Base-by-base conservation (phyloP, 352 stramenopile genomes). In the Pythium aristosporum region DNA sequence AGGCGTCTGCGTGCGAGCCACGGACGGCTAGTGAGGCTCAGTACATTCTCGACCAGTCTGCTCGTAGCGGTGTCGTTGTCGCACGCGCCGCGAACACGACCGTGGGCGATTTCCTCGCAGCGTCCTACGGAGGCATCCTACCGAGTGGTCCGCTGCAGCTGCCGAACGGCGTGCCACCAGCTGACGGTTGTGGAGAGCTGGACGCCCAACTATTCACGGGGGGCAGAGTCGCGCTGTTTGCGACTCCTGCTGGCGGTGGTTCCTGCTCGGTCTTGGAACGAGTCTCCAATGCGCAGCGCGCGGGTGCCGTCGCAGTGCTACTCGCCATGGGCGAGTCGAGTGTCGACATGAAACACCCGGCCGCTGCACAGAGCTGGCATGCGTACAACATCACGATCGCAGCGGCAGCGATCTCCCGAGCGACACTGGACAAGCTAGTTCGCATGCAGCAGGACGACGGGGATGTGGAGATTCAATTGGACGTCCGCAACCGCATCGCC, bases 301-400 rank as follows among this genome's bases (percentile, higher is more conserved):
- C 71, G 5, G 78, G 77, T 10, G 82, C 82, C 0, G 43, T 50
- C 16, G 69, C 73, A 15, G 78, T 71, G n/a, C 32, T 91, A 13
- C 66, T 82, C 11, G 72, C 69, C 5, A 23, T 91, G 8, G 32
- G 85, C 8, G 47, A 72, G 2, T 55, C 55, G n/a, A 76, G 72
- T 34, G 43, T 37, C 11, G 68, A 64, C 0, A 51, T 82, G 13
- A 73, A 49, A 2, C 75, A 74, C 20, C 73, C 82, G n/a, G 47
- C 48, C 2, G 75, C 86, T 0, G n/a, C 58, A n/a, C 67, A 82
- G 21, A 67, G 43, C 53, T 91, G 82, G 82, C 50, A 77, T 16
- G 80, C 61, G 16, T 91, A 91, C 78, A 89, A 91, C 61, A 80
- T 89, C 56, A 87, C 78, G 16, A 87, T 89, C 32, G 67, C 75